Conservation (phyloP, 495 filamentous ascomycete genomes). For the Daldinia vernicosa region DNA sequence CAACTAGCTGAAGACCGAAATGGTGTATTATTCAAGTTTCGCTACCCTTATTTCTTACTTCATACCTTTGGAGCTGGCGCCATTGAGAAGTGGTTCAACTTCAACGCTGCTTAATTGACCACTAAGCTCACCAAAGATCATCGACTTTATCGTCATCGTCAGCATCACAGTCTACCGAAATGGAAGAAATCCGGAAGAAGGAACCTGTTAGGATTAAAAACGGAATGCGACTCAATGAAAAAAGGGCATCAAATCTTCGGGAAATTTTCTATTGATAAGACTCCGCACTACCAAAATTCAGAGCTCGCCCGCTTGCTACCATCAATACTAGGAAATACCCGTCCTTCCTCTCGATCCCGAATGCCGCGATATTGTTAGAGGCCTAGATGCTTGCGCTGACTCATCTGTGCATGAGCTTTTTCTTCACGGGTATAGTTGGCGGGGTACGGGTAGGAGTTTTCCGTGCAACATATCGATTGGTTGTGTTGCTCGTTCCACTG, state of each 20-base stretch:
- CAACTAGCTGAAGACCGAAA: background rate
- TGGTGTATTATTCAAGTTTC: background rate
- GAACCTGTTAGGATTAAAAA: background rate
- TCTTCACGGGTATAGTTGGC: background rate
- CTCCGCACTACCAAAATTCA: constrained; percentile 1
- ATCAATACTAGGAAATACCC: constrained; percentile 2
- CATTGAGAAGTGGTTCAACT: background rate
- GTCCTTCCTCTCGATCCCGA: constrained; percentile 7
- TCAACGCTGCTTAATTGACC: background rate
- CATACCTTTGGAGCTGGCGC: background rate
- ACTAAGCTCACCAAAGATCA: background rate
- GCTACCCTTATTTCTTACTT: background rate
- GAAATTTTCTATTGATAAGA: constrained; percentile 25
- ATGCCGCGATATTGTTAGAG: constrained; percentile 13
- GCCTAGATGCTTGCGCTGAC: constrained; percentile 10
- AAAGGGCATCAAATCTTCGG: background rate
- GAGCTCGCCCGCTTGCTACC: constrained; percentile 3
- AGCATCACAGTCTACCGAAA: background rate
- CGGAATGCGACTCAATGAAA: background rate
- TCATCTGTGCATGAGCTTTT: constrained; percentile 14
- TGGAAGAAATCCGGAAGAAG: too few relatives aligned
- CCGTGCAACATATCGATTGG: constrained; percentile 2
- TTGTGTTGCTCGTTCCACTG: constrained; percentile 11
- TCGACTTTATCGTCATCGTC: background rate
- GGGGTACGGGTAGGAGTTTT: constrained; percentile 12